Evolutionary conservation across 2,329 filamentous ascomycete genomes (phyloP).

Genomic region (Venturiaceae sp.): DNA sequence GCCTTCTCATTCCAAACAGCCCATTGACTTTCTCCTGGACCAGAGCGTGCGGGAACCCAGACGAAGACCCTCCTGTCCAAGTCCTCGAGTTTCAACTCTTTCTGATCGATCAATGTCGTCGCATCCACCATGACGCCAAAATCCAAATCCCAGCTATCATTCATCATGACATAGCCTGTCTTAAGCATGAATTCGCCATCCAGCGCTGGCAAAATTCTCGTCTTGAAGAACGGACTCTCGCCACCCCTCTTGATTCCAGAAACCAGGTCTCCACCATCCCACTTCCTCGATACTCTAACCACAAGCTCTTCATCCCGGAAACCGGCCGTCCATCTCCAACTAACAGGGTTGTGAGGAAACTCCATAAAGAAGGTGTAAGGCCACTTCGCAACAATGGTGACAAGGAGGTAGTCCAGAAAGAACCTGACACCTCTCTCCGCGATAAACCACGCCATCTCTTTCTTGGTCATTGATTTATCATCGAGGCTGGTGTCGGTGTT

Average conservation of each 20-base stretch:
- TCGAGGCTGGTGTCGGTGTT: slow-evolving; percentile 40
- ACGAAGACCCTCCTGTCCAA: slow-evolving; percentile 65
- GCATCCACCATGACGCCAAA: slow-evolving; percentile 72
- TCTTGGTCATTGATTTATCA: slow-evolving; percentile 12
- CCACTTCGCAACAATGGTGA: slow-evolving; percentile 35
- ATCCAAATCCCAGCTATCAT: slow-evolving; percentile 78
- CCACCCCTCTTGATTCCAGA: slow-evolving; percentile 42
- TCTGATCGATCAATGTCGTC: slow-evolving; percentile 57
- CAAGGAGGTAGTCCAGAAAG: slow-evolving; percentile 58
- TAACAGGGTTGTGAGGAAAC: slow-evolving; percentile 51
- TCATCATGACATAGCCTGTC: slow-evolving; percentile 82
- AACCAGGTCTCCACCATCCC: slow-evolving; percentile 52
- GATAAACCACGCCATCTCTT: slow-evolving; percentile 47
- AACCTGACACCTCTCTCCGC: slow-evolving; percentile 54
- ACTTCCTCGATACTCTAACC: slow-evolving; percentile 65
- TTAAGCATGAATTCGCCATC: slow-evolving; percentile 59
- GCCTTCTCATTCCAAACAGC: slow-evolving; percentile 48
- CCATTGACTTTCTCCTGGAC: slow-evolving; percentile 50
- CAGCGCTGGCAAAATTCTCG: slow-evolving; percentile 58
- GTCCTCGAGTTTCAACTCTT: slow-evolving; percentile 50
- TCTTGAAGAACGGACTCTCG: slow-evolving; percentile 47
- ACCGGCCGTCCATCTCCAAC: slow-evolving; percentile 66
- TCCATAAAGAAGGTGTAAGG: slow-evolving; percentile 47
- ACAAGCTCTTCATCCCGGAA: slow-evolving; percentile 76
- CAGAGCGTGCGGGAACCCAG: slow-evolving; percentile 25